phyloP scores from a whole-genome alignment of 495 filamentous ascomycete species.

The Neurospora terricola region DNA sequence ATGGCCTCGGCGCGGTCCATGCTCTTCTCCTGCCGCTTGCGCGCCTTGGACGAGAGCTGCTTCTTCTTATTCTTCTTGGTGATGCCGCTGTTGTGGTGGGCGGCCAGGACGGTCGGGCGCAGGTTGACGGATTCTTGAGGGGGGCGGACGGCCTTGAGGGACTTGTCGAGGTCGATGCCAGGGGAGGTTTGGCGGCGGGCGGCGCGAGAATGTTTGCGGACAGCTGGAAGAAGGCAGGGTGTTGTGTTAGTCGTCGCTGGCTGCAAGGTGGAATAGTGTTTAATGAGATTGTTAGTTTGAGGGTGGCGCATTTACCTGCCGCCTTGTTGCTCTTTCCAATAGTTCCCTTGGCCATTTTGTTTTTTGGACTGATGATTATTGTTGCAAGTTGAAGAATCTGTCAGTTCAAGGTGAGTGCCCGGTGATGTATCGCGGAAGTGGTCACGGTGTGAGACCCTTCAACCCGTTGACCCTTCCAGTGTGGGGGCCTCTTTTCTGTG shows the following conservation, averaged over 20 bases:
- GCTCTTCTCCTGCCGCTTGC: conserved; percentile 56
- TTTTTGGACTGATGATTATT: not conserved
- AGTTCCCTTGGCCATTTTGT: conserved; percentile 30
- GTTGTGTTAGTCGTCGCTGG: not conserved
- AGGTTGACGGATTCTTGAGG: conserved; percentile 39
- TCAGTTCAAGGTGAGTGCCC: not conserved
- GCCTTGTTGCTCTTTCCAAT: conserved; percentile 30
- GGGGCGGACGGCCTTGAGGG: conserved; percentile 50
- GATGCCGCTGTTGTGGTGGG: conserved; percentile 52
- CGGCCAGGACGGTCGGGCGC: conserved; percentile 51
- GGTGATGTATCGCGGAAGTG: not conserved
- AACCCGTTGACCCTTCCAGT: not conserved
- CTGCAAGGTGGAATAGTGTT: not conserved
- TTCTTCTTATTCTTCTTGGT: conserved; percentile 51
- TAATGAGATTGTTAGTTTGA: not conserved
- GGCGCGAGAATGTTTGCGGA: conserved; percentile 56
- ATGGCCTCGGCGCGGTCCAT: conserved; percentile 64
- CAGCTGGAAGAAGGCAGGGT: conserved; percentile 15
- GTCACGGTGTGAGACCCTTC: not conserved
- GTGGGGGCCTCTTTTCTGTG: not conserved
- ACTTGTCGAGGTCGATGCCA: conserved; percentile 66
- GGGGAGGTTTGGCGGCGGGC: conserved; percentile 63
- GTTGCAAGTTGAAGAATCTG: not conserved
- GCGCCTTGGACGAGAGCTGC: conserved; percentile 52
- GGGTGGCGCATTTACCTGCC: conserved; percentile 13